A percentile compares a stretch with the other conserved stretches of the same genome.
These are phyloP conservation scores for Dentipellis fragilis DNA, from an alignment of 768 basidiomycete species.

Conservation along the genomic window DNA sequence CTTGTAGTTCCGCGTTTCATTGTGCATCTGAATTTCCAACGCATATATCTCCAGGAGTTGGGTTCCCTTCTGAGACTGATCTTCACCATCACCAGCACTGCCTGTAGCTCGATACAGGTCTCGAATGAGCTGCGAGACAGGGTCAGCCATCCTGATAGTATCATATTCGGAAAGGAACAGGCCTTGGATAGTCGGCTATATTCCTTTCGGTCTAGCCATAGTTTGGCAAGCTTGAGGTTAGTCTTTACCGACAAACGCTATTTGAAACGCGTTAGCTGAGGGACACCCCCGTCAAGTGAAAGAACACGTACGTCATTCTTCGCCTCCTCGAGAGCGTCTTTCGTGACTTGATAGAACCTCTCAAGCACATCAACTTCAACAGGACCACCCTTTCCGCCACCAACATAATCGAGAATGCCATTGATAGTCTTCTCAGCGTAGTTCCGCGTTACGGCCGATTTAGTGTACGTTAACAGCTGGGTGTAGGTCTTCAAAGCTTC, in stretches of 20 bases:
- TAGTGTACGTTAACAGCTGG: conserved; percentile 85
- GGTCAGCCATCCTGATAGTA: neutral
- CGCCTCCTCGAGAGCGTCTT: conserved; percentile 81
- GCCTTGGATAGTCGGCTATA: conserved; percentile 79
- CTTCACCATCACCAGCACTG: conserved; percentile 52
- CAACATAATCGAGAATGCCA: conserved; percentile 95
- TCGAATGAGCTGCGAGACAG: conserved; percentile 49
- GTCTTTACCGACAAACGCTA: conserved; percentile 92
- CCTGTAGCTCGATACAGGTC: conserved; percentile 65
- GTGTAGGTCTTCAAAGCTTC: conserved; percentile 84
- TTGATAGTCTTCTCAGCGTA: conserved; percentile 99
- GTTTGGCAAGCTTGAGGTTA: conserved; percentile 91
- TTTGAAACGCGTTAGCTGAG: neutral
- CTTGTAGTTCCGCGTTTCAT: conserved; percentile 90
- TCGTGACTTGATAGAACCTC: conserved; percentile 91
- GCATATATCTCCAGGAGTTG: conserved; percentile 95
- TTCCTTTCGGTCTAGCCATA: conserved; percentile 95
- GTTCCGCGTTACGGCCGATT: conserved; percentile 89
- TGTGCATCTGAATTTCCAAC: conserved; percentile 99
- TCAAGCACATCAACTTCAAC: conserved; percentile 84
- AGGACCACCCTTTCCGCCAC: conserved; percentile 71
- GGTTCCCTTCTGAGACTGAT: conserved; percentile 89
- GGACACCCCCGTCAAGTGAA: neutral
- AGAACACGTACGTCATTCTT: conserved; percentile 76
- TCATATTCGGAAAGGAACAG: conserved; percentile 3